A percentile compares a stretch with the other conserved stretches of the same genome.
phyloP scores from a whole-genome alignment of 2,329 filamentous ascomycete genomes.

The Aspergillus brasiliensis region DNA sequence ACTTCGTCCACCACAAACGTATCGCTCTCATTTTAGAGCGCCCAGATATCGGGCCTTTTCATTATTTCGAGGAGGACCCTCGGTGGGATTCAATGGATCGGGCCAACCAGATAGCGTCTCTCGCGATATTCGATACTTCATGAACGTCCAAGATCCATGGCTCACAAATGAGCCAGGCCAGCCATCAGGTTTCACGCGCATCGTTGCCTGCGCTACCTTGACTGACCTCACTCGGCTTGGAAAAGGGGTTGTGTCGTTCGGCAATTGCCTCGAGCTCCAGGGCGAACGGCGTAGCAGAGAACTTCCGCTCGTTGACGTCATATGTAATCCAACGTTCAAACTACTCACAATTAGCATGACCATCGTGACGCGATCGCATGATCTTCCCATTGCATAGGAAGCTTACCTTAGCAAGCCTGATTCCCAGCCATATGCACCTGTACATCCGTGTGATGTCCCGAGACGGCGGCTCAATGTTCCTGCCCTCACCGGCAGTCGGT shows the following conservation, averaged over 20 bases:
- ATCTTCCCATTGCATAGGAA: not conserved
- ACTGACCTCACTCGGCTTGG: not conserved
- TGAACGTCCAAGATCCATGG: not conserved
- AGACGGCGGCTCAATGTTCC: conserved; percentile 53
- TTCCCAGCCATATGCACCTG: conserved; percentile 55
- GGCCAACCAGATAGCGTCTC: not conserved
- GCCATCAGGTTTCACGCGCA: conserved; percentile 16
- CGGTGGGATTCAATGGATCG: not conserved
- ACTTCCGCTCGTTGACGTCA: conserved; percentile 30
- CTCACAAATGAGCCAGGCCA: not conserved
- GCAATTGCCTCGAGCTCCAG: conserved; percentile 25
- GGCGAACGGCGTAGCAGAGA: conserved; percentile 37
- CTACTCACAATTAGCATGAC: conserved; percentile 23
- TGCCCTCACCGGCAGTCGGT: conserved; percentile 57
- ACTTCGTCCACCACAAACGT: too few species aligned
- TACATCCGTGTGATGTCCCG: conserved; percentile 53
- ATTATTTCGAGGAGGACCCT: not conserved
- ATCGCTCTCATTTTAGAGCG: too few species aligned
- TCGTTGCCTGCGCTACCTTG: conserved; percentile 6
- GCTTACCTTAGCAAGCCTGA: conserved; percentile 47
- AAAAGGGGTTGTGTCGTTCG: conserved; percentile 15
- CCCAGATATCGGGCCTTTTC: too few species aligned
- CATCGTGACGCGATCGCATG: not conserved
- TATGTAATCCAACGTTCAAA: conserved; percentile 46
- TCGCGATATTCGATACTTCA: not conserved